phyloP scores from a whole-genome alignment of 306 rosid genomes.

The Betula pendula region DNA sequence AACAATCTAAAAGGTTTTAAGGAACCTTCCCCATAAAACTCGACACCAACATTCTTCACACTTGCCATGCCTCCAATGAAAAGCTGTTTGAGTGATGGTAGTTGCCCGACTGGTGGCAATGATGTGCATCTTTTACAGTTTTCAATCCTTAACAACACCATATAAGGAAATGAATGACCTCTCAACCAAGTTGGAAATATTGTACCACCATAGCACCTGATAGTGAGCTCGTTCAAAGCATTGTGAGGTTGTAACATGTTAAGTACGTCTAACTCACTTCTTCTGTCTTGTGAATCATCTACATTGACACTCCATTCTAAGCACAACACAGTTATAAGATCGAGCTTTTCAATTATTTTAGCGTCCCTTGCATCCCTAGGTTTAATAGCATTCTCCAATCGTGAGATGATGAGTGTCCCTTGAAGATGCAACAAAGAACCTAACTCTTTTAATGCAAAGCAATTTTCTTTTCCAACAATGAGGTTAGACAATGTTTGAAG shows the following conservation, averaged over 20 bases:
- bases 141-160: neutral
- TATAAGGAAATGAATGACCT: neutral
- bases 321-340: too few relatives aligned
- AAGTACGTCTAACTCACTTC: neutral
- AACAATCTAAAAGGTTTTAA: neutral
- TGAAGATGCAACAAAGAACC: neutral
- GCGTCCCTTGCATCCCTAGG: too few relatives aligned
- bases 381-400: too few relatives aligned
- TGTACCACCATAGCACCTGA: neutral
- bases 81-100: neutral
- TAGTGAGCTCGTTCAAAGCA: neutral
- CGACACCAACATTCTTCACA: neutral
- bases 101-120: slow-evolving; percentile 7
- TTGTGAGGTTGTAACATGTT: neutral
- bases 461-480: too few relatives aligned
- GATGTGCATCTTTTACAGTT: neutral
- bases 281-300: neutral
- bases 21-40: slow-evolving; percentile 10
- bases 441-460: too few relatives aligned
- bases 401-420: too few relatives aligned
- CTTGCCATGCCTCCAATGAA: neutral
- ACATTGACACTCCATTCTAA: too few relatives aligned
- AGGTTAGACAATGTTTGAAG: too few relatives aligned
- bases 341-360: too few relatives aligned
- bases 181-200: slow-evolving; percentile 15